A percentile compares a stretch with the other conserved stretches of the same genome.
Evolutionary conservation across 305 asterid species (phyloP).

Genomic region (Fraxinus angustifolia): DNA sequence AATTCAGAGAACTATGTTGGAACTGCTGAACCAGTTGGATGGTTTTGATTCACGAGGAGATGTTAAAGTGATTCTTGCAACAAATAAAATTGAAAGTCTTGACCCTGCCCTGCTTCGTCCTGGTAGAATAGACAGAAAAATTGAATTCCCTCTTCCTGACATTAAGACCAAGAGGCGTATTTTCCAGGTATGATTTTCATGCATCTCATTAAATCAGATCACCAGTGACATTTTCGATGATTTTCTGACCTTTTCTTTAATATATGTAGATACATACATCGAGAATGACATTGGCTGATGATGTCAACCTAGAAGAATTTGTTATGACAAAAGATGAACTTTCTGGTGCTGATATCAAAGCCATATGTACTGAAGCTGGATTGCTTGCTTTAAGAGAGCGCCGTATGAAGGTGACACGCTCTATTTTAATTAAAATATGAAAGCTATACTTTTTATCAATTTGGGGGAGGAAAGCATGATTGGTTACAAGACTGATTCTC

Average conservation of each 20-base stretch:
- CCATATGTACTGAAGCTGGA: slow-evolving; percentile 96
- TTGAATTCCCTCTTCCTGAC: slow-evolving; percentile 93
- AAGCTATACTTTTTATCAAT: neutral
- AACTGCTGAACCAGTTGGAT: slow-evolving; percentile 63
- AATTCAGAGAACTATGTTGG: slow-evolving; percentile 89
- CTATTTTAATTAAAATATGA: neutral
- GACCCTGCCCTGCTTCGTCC: slow-evolving; percentile 93
- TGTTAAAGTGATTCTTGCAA: slow-evolving; percentile 88
- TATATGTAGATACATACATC: slow-evolving; percentile 74
- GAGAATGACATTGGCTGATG: slow-evolving; percentile 88
- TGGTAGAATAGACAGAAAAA: slow-evolving; percentile 83
- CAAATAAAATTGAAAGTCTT: slow-evolving; percentile 76
- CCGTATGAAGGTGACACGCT: slow-evolving; percentile 70
- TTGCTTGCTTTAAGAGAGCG: slow-evolving; percentile 90
- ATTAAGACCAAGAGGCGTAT: slow-evolving; percentile 86
- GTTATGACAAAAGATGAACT: slow-evolving; percentile 97
- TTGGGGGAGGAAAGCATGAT: neutral
- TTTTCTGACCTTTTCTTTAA: slow-evolving; percentile 2
- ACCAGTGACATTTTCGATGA: neutral
- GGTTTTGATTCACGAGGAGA: slow-evolving; percentile 88
- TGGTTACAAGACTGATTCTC: neutral
- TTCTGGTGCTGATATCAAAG: slow-evolving; percentile 94
- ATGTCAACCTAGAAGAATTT: slow-evolving; percentile 89
- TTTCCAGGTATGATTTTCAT: slow-evolving; percentile 55
- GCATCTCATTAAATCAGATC: slow-evolving; percentile 1